Base-by-base conservation (phyloP, 306 rosid species). In the Urtica urens region DNA sequence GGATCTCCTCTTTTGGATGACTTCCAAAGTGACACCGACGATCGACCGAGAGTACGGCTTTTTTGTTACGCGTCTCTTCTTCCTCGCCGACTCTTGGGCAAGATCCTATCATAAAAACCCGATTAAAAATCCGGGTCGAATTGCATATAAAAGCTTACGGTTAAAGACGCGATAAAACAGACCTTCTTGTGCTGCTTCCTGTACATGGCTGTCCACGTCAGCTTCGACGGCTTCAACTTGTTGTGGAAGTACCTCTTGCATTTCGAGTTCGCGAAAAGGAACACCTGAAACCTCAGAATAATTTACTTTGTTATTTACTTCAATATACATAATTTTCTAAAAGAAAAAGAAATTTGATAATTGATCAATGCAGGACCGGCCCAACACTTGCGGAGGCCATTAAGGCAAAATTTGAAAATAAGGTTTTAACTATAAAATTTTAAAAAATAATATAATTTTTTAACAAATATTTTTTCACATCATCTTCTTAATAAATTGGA, bases 81-180 rank as follows among this genome's bases (percentile, higher is more conserved):
- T 81, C 76, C 51, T 81, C 53, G 69, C 92, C 40, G 82, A 77
- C 64, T 81, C 92, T 69, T 82, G 93, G 28, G 96, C 85, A 57
- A 69, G 64, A 26, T 81, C 93, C 93, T 81, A 38, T 6, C 18
- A 20, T 16, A 11, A 23, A 54, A 20, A 37, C 8, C 17, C 6
- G 4, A 40, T 7, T 12, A 16, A 43, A 38, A 29, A 37, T 58
- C 28, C 11, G 20, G 5, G 18, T 24, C 6, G 16, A 1, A 17
- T 4, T 13, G 13, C 23, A 43, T 7, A 35, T 35, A 16, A n/a
- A n/a, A 1, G 47, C 19, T 11, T 3, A 50, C 35, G 13, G 14
- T 23, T 14, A 7, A 19, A 29, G 13, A 16, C 7, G 31, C 40
- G 15, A n/a, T n/a, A 35, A 34, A 30, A 23, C 23, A 28, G 27